Base-by-base conservation (phyloP, 805 yeast genomes). In the Geotrichum ghanense region DNA sequence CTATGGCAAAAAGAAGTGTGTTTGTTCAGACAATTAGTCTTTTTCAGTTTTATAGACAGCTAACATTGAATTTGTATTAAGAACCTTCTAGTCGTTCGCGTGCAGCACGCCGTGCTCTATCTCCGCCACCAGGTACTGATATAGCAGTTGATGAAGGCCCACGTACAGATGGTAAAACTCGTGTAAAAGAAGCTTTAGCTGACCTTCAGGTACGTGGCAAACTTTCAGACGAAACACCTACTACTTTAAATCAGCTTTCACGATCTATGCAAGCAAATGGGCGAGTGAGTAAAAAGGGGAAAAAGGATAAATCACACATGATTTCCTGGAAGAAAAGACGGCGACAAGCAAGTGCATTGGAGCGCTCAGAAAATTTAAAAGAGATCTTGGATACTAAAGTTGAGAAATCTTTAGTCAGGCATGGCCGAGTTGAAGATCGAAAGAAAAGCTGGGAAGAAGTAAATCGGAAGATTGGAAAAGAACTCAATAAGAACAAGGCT, bases 311-410 rank as follows among this genome's bases (percentile, higher is more conserved):
- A 50, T 51, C 41, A 45, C 50, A 34, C 46, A 51, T 43, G 35
- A n/a, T 31, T 6, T 42, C 53, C 1, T 47, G 50, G 12, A 55
- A 55, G 44, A 57, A 54, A 45, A 42, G 48, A 34, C 42, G 46
- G 44, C 49, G 59, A 16, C 34, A 45, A 22, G 41, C 21, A 10
- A 43, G 34, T 2, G 58, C 59, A 3, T 34, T 41, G 9, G 54
- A 46, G 20, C 20, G 48, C 26, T 57, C 56, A 1, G 58, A 56
- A 31, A 45, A 49, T 27, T 22, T 60, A 22, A 43, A 53, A 43
- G 63, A 55, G 16, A 53, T 52, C 47, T 53, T 64, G 5, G 51
- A 48, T 6, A 56, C 54, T 41, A 64, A 64, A 47, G 51, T 61
- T 22, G 52, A 44, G 22, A 51, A 51, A n/a, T 51, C 67, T 3